Percentiles rank a stretch among this genome's conserved stretches.
Conservation (phyloP, 805 yeast genomes). For the Schizosaccharomyces cryophilus region DNA sequence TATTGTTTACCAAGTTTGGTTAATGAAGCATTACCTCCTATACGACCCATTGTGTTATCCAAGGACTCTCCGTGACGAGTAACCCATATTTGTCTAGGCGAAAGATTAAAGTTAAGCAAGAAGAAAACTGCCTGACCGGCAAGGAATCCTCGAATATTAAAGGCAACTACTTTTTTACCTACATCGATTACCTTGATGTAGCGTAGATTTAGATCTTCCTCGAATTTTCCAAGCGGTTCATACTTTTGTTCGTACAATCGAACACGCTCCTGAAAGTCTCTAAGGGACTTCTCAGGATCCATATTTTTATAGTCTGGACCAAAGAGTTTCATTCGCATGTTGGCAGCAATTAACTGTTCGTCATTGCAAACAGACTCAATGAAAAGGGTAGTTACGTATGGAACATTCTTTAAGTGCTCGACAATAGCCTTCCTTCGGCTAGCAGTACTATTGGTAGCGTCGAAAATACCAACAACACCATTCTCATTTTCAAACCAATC, state of each 20-base stretch:
- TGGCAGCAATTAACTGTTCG: conserved; percentile 50
- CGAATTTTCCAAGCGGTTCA: conserved; percentile 66
- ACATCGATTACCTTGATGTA: conserved; percentile 91
- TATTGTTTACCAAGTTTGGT: conserved; percentile 60
- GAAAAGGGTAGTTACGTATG: conserved; percentile 45
- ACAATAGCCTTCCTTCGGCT: conserved; percentile 43
- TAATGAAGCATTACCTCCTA: conserved; percentile 74
- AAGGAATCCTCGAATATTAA: conserved; percentile 64
- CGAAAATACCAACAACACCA: conserved; percentile 83
- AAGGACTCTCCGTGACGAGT: conserved; percentile 84
- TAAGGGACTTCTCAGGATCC: conserved; percentile 57
- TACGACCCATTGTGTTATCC: conserved; percentile 62
- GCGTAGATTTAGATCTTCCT: conserved; percentile 38
- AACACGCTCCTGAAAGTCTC: conserved; percentile 61
- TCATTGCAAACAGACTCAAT: conserved; percentile 76
- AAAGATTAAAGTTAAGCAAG: conserved; percentile 63
- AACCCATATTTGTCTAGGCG: conserved; percentile 80
- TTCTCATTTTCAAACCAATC: conserved; percentile 58
- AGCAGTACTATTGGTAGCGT: conserved; percentile 75
- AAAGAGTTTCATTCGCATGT: conserved; percentile 57
- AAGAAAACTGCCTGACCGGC: conserved; percentile 87
- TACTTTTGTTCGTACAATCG: conserved; percentile 70
- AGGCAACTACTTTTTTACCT: conserved; percentile 80
- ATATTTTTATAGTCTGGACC: conserved; percentile 83
- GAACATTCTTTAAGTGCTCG: conserved; percentile 14